phyloP scores from a whole-genome alignment of 257 asterid genomes.

The Galeopsis tetrahit region DNA sequence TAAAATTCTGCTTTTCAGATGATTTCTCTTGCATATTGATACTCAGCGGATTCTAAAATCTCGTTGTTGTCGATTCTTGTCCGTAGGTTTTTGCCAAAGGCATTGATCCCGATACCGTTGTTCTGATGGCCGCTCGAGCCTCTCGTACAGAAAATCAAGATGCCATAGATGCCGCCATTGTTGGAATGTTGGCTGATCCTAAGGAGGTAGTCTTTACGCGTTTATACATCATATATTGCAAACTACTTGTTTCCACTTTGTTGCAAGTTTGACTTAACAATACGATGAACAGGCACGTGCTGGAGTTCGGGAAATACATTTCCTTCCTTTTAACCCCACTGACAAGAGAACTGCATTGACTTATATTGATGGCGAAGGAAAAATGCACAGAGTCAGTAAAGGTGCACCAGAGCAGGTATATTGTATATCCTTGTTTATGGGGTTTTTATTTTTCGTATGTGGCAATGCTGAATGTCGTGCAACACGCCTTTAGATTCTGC shows the following conservation, averaged over 20 bases:
- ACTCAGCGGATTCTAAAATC: background rate
- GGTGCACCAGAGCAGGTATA: conserved; percentile 99
- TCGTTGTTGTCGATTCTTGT: conserved; percentile 10
- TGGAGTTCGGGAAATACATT: conserved; percentile 89
- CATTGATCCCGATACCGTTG: conserved; percentile 87
- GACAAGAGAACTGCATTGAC: conserved; percentile 96
- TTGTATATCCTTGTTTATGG: conserved; percentile 3
- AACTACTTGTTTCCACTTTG: background rate
- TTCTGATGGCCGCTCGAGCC: conserved; percentile 97
- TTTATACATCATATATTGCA: background rate
- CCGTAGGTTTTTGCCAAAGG: conserved; percentile 86
- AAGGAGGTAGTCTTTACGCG: conserved; percentile 68
- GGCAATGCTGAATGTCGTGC: conserved; percentile 25
- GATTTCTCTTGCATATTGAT: conserved; percentile 1
- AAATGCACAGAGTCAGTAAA: conserved; percentile 98
- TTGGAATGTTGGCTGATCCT: conserved; percentile 97
- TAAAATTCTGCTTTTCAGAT: conserved; percentile 16
- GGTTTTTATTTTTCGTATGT: background rate
- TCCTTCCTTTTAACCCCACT: conserved; percentile 96
- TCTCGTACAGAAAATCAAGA: conserved; percentile 97
- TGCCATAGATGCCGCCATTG: conserved; percentile 93
- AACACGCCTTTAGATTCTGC: conserved; percentile 58
- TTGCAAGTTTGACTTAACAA: conserved; percentile 23
- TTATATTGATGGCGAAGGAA: conserved; percentile 78
- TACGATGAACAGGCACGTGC: conserved; percentile 80